Conservation (phyloP, 805 yeast genomes). For the Metschnikowia continentalis region DNA sequence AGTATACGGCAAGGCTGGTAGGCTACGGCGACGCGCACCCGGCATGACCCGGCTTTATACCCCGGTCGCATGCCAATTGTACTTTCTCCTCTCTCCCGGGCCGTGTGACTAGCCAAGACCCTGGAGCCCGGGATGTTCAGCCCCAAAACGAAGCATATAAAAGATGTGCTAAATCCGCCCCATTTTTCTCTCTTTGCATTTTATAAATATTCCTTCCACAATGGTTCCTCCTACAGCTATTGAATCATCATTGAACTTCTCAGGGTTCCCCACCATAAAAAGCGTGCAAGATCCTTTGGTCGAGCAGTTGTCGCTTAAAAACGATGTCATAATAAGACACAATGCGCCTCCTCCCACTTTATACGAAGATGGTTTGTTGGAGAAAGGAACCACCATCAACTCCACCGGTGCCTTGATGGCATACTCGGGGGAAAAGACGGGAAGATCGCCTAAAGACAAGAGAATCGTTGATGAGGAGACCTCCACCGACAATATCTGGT, state of each 20-base stretch:
- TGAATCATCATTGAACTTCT: conserved; percentile 41
- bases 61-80: conserved; percentile 10
- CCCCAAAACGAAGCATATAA: conserved; percentile 7
- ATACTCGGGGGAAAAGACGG: conserved; percentile 92
- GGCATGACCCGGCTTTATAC: conserved; percentile 10
- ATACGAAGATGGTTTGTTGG: conserved; percentile 91
- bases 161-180: conserved; percentile 10
- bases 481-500: conserved; percentile 84
- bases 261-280: conserved; percentile 36
- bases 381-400: conserved; percentile 85
- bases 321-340: conserved; percentile 71
- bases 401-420: conserved; percentile 95
- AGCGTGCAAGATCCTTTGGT: conserved; percentile 40
- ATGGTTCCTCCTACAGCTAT: conserved; percentile 46
- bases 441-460: conserved; percentile 97
- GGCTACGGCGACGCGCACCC: conserved; percentile 6
- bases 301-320: conserved; percentile 43
- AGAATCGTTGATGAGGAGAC: conserved; percentile 94
- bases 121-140: conserved; percentile 6
- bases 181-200: not conserved
- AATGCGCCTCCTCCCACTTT: conserved; percentile 90
- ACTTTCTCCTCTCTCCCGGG: conserved; percentile 12
- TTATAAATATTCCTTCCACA: conserved; percentile 4
- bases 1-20: not conserved
- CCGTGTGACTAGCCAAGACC: conserved; percentile 1